Base-by-base conservation (phyloP, 163 green algal genomes). In the Chlamydomonas reinhardtii region DNA sequence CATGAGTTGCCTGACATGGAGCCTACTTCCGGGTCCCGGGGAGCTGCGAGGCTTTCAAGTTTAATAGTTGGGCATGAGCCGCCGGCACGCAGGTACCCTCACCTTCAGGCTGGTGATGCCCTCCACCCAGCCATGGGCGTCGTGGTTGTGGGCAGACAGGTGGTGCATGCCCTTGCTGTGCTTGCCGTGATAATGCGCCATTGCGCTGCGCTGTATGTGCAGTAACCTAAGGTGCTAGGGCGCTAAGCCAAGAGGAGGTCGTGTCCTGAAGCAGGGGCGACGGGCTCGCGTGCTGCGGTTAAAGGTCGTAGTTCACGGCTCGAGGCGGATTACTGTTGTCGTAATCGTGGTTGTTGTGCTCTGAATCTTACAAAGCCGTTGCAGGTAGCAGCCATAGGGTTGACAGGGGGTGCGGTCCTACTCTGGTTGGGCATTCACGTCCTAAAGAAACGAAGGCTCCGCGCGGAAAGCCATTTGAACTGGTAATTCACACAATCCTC, bases 71-170 rank as follows among this genome's bases (percentile, higher is more conserved):
- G n/a, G n/a, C n/a, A n/a, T n/a, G n/a, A n/a, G n/a, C n/a, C n/a
- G n/a, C n/a, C n/a, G n/a, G n/a, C n/a, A n/a, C n/a, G n/a, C n/a
- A n/a, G 12, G 48, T 17, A 56, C 48, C 11, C 61, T 2, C 20
- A 74, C 83, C 87, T 70, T 92, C 29, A 97, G 89, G 48, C 85
- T 75, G 1, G 91, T 89, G 39, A 97, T 95, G 85, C 90, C 92
- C 83, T 97, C 95, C 20, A 95, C 94, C 95, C 95, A 97, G 70
- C 95, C 95, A 35, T 87, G 79, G 24, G 79, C 25, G 62, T 85
- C 79, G 69, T 85, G 52, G 68, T 31, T 72, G 79, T 93, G 78
- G 22, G 24, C 19, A 8, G 74, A 75, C 27, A 72, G 66, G 34
- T 85, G 79, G 69, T 85, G 79, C 66, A 85, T 76, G 8, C 79